Conservation (phyloP, 2,329 filamentous ascomycete genomes). For the Aureobasidium pullulans region DNA sequence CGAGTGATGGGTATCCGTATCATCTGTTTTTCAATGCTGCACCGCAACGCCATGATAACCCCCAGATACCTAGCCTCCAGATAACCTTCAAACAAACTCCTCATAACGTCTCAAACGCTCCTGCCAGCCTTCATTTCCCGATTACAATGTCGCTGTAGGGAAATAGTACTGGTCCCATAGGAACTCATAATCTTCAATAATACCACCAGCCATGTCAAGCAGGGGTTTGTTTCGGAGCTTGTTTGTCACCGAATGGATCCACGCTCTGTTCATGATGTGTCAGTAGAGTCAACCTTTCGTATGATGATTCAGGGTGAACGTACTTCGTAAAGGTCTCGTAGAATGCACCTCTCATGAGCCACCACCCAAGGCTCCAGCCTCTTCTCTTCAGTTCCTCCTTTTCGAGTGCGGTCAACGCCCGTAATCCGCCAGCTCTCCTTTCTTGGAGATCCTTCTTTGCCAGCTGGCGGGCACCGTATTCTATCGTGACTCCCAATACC, state of each 20-base stretch:
- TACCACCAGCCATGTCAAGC: conserved; percentile 71
- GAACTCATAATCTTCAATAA: conserved; percentile 94
- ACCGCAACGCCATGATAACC: background rate
- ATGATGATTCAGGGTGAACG: conserved; percentile 21
- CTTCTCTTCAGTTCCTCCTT: conserved; percentile 82
- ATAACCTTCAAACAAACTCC: background rate
- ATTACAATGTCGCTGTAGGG: conserved; percentile 51
- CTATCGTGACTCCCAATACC: conserved; percentile 76
- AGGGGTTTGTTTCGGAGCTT: conserved; percentile 67
- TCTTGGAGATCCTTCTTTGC: conserved; percentile 59
- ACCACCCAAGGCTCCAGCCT: conserved; percentile 90
- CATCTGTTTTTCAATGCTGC: background rate
- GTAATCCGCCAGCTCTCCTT: conserved; percentile 60
- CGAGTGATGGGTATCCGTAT: conserved; percentile 6
- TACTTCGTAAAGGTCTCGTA: conserved; percentile 82
- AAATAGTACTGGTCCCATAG: conserved; percentile 99
- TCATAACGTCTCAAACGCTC: background rate
- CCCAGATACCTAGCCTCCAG: background rate
- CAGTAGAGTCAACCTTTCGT: conserved; percentile 17
- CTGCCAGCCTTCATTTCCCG: background rate
- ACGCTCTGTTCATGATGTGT: conserved; percentile 36
- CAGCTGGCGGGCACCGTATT: conserved; percentile 83
- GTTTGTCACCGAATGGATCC: conserved; percentile 61
- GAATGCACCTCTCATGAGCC: conserved; percentile 92
- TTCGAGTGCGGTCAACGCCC: conserved; percentile 75